Evolutionary conservation across 331 rosid genomes (phyloP).

Genomic region (Quercus phellos): DNA sequence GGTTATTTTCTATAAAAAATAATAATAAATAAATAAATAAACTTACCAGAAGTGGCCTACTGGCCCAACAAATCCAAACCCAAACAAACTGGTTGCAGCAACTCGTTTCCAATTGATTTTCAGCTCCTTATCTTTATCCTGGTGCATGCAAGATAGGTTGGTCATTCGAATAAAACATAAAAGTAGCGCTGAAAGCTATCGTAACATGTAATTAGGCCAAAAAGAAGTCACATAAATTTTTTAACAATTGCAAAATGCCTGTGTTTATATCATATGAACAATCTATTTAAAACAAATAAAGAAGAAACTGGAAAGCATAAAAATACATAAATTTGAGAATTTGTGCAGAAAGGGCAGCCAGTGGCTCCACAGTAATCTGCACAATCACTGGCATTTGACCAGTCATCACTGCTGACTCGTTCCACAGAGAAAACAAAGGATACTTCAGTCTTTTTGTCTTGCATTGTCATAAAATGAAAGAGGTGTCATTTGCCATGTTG

Average conservation of each 20-base stretch:
- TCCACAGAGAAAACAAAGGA: background rate
- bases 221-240: background rate
- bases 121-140: slow-evolving; percentile 35
- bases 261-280: background rate
- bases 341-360: background rate
- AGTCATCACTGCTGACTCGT: background rate
- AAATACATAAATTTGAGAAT: background rate
- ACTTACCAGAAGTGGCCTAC: slow-evolving; percentile 57
- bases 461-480: background rate
- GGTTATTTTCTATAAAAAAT: background rate
- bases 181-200: background rate
- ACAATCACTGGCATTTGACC: background rate
- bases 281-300: background rate
- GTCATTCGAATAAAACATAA: background rate
- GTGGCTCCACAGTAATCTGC: background rate
- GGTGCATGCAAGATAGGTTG: slow-evolving; percentile 7
- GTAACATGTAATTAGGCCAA: background rate
- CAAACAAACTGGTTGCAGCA: slow-evolving; percentile 54
- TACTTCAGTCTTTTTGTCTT: background rate
- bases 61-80: slow-evolving; percentile 59
- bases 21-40: background rate
- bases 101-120: slow-evolving; percentile 58
- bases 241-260: background rate
- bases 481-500: background rate
- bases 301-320: background rate